Evolutionary conservation across 2,329 filamentous ascomycete genomes (phyloP), one percentile per base, ranked within the genome.

Genomic region (Berkeleyomyces basicola): DNA sequence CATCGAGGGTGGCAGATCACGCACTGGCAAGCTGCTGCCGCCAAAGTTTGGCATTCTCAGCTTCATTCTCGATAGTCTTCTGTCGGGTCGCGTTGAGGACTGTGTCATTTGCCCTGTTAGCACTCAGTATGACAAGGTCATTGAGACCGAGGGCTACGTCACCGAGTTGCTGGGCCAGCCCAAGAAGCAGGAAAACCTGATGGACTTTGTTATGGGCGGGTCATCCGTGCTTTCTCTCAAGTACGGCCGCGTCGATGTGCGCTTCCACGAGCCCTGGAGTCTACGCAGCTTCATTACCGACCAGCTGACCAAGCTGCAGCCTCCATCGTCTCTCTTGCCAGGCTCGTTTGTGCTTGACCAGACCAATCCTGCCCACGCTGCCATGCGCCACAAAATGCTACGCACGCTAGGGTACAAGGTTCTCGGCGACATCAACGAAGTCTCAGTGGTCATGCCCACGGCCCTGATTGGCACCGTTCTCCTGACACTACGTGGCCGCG

Each of bases 51-150:
- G 93, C 7, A 96, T 99, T 64, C 76, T 99, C 37, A 88, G 84
- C 69, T 99, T 96, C 69, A 82, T 97, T 46, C 76, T 99, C 16
- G 93, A 99, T 68, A 95, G 90, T 67, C 79, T 99, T 11, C 76
- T 96, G 4, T 95, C 89, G 0, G 90, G 91, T 0, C 82, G 91
- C 5, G 90, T 96, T 0, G 79, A 95, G 57, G 93, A 99, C 72
- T 86, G 90, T 40, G 88, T 96, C 49, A 90, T 99, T 61, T 96
- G 92, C 68, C 93, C 93, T 0, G 93, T 99, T 55, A 95, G 88
- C 72, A 96, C 91, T 0, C 93, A 99, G 71, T 99, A 99, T 71
- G 93, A 99, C 77, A 99, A 97, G 71, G 93, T 99, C 63, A 95
- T 99, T 65, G 93, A 99, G 73, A 96, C 95, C 0, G 90, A 96